Evolutionary conservation across 2,329 filamentous ascomycete species (phyloP).

Genomic region (Phaeosphaeriaceae sp.): DNA sequence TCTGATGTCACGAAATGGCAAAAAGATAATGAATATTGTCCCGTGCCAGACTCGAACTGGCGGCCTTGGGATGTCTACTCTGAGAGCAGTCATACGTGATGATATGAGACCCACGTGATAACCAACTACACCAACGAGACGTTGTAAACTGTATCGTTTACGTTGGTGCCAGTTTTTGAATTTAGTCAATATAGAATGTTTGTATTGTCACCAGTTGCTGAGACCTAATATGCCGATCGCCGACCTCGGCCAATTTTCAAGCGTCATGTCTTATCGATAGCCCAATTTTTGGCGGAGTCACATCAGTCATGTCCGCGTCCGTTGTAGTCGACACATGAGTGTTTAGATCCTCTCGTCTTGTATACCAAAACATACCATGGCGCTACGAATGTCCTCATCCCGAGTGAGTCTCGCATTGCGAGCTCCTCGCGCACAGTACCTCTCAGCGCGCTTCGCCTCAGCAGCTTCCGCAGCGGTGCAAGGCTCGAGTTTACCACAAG

Average conservation of each 20-base stretch:
- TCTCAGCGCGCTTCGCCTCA: constrained; percentile 48
- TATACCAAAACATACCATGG: constrained; percentile 31
- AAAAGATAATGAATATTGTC: constrained; percentile 10
- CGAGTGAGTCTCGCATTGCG: constrained; percentile 36
- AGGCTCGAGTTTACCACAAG: constrained; percentile 51
- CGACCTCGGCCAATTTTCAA: constrained; percentile 25
- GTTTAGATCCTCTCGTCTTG: constrained; percentile 10
- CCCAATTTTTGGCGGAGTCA: constrained; percentile 27
- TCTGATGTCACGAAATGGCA: neutral
- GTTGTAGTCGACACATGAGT: constrained; percentile 15
- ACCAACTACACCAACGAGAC: constrained; percentile 41
- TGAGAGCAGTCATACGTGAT: constrained; percentile 30
- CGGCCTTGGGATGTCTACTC: constrained; percentile 36
- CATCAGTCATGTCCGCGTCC: constrained; percentile 10
- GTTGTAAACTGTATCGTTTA: constrained; percentile 6
- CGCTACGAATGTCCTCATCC: constrained; percentile 39
- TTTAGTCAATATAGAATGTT: too few species aligned
- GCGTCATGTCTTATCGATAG: constrained; percentile 11
- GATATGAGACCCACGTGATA: constrained; percentile 42
- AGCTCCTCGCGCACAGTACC: constrained; percentile 28
- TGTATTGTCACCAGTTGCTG: neutral
- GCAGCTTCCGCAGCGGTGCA: constrained; percentile 47
- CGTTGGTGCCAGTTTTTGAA: neutral
- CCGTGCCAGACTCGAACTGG: constrained; percentile 40
- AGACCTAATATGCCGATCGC: constrained; percentile 6